Percentiles rank a stretch among this genome's conserved stretches.
Conservation (phyloP, 2,329 filamentous ascomycete species). For the Colletotrichum noveboracense region DNA sequence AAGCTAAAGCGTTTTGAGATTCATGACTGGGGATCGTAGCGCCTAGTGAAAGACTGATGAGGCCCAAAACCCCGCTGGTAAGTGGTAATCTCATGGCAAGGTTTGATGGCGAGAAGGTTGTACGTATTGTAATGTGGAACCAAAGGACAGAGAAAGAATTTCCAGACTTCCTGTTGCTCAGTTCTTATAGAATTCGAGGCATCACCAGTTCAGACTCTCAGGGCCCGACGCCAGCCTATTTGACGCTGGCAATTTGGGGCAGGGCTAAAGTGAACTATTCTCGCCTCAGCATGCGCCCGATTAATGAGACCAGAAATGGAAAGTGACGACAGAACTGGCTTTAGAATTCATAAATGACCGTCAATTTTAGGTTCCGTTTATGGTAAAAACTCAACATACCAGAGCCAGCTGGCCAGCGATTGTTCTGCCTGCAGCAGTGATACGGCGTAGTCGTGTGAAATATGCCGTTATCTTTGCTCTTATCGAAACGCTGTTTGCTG, state of each 20-base stretch:
- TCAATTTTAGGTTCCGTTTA: background rate
- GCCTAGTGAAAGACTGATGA: background rate
- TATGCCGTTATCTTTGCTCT: background rate
- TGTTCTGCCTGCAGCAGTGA: background rate
- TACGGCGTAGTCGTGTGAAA: background rate
- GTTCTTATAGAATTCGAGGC: background rate
- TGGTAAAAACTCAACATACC: background rate
- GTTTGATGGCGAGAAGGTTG: background rate
- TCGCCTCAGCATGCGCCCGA: background rate
- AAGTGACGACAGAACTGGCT: background rate
- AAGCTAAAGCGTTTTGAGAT: background rate
- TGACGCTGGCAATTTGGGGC: fast-evolving
- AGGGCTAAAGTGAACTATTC: background rate
- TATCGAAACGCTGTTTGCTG: background rate
- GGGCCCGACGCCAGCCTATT: fast-evolving
- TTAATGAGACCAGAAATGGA: background rate
- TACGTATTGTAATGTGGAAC: fast-evolving
- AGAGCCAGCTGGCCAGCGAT: background rate
- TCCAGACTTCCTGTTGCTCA: fast-evolving
- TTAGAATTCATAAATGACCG: fast-evolving
- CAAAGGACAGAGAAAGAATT: fast-evolving
- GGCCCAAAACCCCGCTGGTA: background rate
- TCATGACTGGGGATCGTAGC: background rate
- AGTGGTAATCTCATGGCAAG: background rate
- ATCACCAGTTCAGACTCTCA: background rate